Conservation (phyloP, 768 basidiomycete species). For the Tubosaeta brunneosetosa region DNA sequence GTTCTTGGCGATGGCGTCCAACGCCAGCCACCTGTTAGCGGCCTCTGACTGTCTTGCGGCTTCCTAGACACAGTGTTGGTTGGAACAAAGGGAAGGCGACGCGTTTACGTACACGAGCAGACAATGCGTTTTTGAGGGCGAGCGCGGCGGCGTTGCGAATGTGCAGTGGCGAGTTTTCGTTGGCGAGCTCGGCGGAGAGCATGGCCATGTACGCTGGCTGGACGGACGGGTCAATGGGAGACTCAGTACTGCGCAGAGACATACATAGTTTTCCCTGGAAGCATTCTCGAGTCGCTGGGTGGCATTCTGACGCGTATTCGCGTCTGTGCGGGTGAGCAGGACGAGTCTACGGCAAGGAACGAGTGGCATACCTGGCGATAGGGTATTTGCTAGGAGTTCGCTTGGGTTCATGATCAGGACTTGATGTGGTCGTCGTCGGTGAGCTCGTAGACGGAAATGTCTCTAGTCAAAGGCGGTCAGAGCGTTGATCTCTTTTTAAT, state of each 20-base stretch:
- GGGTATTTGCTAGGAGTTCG: slow-evolving; percentile 86
- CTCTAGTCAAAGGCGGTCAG: slow-evolving; percentile 10
- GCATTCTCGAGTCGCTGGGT: slow-evolving; percentile 85
- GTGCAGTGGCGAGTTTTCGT: slow-evolving; percentile 64
- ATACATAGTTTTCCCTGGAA: slow-evolving; percentile 83
- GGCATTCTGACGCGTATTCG: slow-evolving; percentile 86
- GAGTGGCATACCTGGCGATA: slow-evolving; percentile 72
- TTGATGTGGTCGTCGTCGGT: slow-evolving; percentile 23
- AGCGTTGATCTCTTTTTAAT: slow-evolving; percentile 12
- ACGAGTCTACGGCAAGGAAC: slow-evolving; percentile 27
- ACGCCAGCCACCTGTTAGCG: slow-evolving; percentile 75
- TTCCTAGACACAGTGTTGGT: slow-evolving; percentile 49
- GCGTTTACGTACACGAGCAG: slow-evolving; percentile 70
- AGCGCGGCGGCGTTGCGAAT: slow-evolving; percentile 94
- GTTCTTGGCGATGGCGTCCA: slow-evolving; percentile 58
- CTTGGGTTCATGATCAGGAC: slow-evolving; percentile 77
- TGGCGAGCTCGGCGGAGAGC: slow-evolving; percentile 79
- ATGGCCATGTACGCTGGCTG: slow-evolving; percentile 92
- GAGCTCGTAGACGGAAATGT: slow-evolving; percentile 12
- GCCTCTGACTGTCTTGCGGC: slow-evolving; percentile 68
- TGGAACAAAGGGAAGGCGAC: slow-evolving; percentile 11
- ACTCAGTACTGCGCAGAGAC: slow-evolving; percentile 28
- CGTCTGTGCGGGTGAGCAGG: slow-evolving; percentile 50
- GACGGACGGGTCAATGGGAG: slow-evolving; percentile 16
- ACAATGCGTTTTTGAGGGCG: slow-evolving; percentile 92